Conservation (phyloP, 257 asterid genomes). For the Galeopsis tetrahit region DNA sequence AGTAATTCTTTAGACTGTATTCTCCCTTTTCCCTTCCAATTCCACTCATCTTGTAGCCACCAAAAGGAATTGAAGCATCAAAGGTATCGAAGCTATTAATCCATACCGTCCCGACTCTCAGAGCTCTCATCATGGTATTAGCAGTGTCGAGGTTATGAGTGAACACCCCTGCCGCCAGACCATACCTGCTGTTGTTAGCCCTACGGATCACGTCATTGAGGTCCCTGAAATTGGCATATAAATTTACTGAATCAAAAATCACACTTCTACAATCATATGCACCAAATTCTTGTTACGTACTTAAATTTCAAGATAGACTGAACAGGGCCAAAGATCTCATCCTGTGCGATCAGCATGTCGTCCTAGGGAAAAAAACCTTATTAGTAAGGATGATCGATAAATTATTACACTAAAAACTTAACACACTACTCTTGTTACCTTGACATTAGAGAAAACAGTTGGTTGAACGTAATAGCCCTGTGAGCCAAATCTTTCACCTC, state of each 20-base stretch:
- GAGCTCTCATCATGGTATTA: slow-evolving; percentile 76
- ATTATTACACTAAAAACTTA: background rate
- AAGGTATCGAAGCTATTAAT: slow-evolving; percentile 80
- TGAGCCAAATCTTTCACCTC: slow-evolving; percentile 68
- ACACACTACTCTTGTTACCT: slow-evolving; percentile 47
- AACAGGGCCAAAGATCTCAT: slow-evolving; percentile 97
- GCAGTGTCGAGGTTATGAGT: slow-evolving; percentile 87
- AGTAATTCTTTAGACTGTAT: slow-evolving; percentile 85
- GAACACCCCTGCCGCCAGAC: slow-evolving; percentile 94
- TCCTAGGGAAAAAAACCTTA: slow-evolving; percentile 52
- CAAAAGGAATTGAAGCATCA: slow-evolving; percentile 94
- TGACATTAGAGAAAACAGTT: slow-evolving; percentile 85
- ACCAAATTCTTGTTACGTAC: slow-evolving; percentile 42
- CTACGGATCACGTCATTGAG: slow-evolving; percentile 71
- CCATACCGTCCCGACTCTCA: slow-evolving; percentile 88
- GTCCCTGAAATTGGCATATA: slow-evolving; percentile 49
- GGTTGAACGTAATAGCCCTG: slow-evolving; percentile 87
- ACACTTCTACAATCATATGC: slow-evolving; percentile 1
- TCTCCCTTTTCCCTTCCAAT: slow-evolving; percentile 93
- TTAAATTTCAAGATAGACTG: slow-evolving; percentile 78
- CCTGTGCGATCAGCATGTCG: slow-evolving; percentile 82
- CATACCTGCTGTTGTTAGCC: slow-evolving; percentile 66
- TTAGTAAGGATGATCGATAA: slow-evolving; percentile 24
- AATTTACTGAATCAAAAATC: background rate
- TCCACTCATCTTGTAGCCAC: slow-evolving; percentile 98